Conservation (phyloP, 1,284 basidiomycete species). For the Apiotrichum mycotoxinovorans region DNA sequence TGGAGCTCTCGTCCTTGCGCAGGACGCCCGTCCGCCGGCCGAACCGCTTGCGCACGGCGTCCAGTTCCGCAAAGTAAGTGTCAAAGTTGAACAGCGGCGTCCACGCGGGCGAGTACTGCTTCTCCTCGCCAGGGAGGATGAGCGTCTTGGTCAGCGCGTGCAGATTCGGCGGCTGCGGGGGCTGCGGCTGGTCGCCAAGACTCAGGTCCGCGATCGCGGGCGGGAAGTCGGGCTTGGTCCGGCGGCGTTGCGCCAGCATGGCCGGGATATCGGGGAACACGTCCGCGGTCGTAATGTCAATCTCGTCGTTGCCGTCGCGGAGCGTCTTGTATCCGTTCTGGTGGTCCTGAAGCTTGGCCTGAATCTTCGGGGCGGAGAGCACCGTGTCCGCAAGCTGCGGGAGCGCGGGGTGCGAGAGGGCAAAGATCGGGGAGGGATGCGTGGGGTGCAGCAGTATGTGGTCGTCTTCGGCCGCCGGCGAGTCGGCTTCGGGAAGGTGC, state of each 20-base stretch:
- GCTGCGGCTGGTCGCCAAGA: constrained; percentile 52
- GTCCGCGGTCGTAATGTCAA: constrained; percentile 57
- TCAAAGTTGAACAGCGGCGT: constrained; percentile 54
- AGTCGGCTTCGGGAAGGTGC: constrained; percentile 22
- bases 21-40: constrained; percentile 34
- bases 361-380: constrained; percentile 21
- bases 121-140: constrained; percentile 30
- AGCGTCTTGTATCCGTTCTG: constrained; percentile 46
- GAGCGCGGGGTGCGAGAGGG: constrained; percentile 41
- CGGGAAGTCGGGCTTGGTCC: constrained; percentile 40
- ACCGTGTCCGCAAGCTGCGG: constrained; percentile 21
- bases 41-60: constrained; percentile 33
- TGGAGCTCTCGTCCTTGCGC: constrained; percentile 22
- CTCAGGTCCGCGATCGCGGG: constrained; percentile 20
- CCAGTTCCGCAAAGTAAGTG: constrained; percentile 48
- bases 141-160: constrained; percentile 40
- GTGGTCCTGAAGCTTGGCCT: constrained; percentile 24
- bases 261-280: constrained; percentile 38
- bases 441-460: constrained; percentile 44
- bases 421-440: constrained; percentile 47
- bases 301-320: constrained; percentile 65
- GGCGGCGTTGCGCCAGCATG: constrained; percentile 42
- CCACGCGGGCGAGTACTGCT: constrained; percentile 33
- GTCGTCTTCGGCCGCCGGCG: constrained; percentile 29
- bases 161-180: constrained; percentile 49